Conservation (phyloP, 768 basidiomycete genomes). For the Boletus sp. region DNA sequence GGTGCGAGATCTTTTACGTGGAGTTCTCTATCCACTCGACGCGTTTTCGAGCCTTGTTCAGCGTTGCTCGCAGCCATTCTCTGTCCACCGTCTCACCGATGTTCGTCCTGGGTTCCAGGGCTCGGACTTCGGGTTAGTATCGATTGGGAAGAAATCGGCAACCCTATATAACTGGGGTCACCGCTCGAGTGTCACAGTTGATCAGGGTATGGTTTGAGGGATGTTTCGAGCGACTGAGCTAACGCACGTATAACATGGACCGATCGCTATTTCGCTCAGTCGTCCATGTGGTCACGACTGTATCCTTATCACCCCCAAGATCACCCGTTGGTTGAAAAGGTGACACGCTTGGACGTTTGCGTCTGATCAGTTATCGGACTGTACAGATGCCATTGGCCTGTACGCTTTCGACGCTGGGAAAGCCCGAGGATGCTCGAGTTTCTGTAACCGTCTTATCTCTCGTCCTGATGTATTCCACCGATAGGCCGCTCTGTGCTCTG, state of each 20-base stretch:
- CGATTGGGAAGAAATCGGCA: background rate
- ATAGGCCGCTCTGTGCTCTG: conserved; percentile 7
- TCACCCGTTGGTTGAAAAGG: background rate
- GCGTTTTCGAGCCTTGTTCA: background rate
- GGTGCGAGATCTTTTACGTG: background rate
- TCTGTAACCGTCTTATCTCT: background rate
- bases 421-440: background rate
- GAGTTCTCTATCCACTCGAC: background rate
- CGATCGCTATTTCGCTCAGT: background rate
- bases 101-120: background rate
- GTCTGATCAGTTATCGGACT: background rate
- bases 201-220: background rate
- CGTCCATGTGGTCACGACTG: conserved; percentile 1
- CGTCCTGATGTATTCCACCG: background rate
- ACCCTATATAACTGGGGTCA: background rate
- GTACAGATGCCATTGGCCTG: too few species aligned
- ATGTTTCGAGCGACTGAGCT: conserved; percentile 9
- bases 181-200: background rate
- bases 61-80: background rate
- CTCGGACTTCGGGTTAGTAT: background rate
- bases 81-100: background rate
- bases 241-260: background rate
- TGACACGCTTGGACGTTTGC: background rate
- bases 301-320: background rate
- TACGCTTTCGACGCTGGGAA: background rate